phyloP scores from a whole-genome alignment of 306 rosid species.

The Spatholobus suberectus region DNA sequence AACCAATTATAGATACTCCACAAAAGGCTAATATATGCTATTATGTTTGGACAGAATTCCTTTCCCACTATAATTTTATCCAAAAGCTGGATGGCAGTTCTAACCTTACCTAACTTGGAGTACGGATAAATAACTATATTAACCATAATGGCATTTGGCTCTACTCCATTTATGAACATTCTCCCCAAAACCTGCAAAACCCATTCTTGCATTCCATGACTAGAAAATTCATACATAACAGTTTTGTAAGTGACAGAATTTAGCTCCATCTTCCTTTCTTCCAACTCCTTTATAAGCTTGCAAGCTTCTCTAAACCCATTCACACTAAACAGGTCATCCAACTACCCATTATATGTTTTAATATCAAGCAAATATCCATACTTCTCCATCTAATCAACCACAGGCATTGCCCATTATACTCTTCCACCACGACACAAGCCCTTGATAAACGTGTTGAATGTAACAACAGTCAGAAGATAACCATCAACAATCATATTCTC shows the following conservation, averaged over 20 bases:
- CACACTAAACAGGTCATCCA: conserved; percentile 73
- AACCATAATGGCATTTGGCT: conserved; percentile 63
- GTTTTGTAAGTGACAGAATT: conserved; percentile 78
- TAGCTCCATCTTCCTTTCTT: conserved; percentile 54
- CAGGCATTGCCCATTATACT: conserved; percentile 64
- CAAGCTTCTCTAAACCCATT: conserved; percentile 66
- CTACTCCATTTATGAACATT: conserved; percentile 68
- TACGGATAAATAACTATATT: conserved; percentile 63
- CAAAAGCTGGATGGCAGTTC: conserved; percentile 60
- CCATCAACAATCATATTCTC: conserved; percentile 70
- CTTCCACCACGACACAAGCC: conserved; percentile 70
- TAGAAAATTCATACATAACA: conserved; percentile 71
- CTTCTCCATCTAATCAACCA: conserved; percentile 69
- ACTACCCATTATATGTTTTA: conserved; percentile 74
- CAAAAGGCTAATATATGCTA: conserved; percentile 68
- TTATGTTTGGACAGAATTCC: conserved; percentile 71
- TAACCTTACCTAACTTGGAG: conserved; percentile 72
- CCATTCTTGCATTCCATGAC: conserved; percentile 58
- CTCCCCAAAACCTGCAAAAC: conserved; percentile 71
- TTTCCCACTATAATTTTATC: conserved; percentile 52
- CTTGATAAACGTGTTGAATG: conserved; percentile 76
- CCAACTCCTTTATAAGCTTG: conserved; percentile 63
- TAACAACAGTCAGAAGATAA: conserved; percentile 77
- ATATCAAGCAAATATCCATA: conserved; percentile 70
- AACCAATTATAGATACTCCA: conserved; percentile 72